Conservation (phyloP, 148 eudicot genomes). For the Rhododendron mucronatum region DNA sequence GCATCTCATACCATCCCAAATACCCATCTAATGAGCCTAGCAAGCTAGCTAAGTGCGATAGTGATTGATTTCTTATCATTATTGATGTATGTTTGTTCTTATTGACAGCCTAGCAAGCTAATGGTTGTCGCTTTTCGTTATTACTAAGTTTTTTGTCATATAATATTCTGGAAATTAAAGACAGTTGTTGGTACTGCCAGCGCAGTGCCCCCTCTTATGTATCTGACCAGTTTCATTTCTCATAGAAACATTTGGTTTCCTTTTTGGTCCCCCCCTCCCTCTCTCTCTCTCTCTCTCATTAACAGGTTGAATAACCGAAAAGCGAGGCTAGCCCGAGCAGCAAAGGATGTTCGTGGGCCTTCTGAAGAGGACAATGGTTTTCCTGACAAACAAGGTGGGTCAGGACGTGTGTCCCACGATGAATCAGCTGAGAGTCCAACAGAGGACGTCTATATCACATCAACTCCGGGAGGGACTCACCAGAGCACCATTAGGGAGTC, state of each 20-base stretch:
- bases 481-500: constrained; percentile 16
- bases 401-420: constrained; percentile 22
- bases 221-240: neutral
- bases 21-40: neutral
- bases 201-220: neutral
- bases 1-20: constrained; percentile 1
- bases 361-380: constrained; percentile 43
- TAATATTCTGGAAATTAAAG: neutral
- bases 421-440: constrained; percentile 37
- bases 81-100: neutral
- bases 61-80: neutral
- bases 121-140: neutral
- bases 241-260: neutral
- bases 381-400: constrained; percentile 40
- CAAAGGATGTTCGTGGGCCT: constrained; percentile 55
- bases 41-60: neutral
- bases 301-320: constrained; percentile 90
- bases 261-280: neutral
- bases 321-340: constrained; percentile 77
- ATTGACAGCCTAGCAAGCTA: neutral
- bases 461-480: constrained; percentile 21
- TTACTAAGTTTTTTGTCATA: neutral
- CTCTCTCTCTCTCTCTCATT: neutral
- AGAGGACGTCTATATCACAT: constrained; percentile 20
- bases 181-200: neutral